These are phyloP conservation scores for Fusarium dlaminii DNA, from an alignment of 2,329 filamentous ascomycete species.

Conservation along the genomic window DNA sequence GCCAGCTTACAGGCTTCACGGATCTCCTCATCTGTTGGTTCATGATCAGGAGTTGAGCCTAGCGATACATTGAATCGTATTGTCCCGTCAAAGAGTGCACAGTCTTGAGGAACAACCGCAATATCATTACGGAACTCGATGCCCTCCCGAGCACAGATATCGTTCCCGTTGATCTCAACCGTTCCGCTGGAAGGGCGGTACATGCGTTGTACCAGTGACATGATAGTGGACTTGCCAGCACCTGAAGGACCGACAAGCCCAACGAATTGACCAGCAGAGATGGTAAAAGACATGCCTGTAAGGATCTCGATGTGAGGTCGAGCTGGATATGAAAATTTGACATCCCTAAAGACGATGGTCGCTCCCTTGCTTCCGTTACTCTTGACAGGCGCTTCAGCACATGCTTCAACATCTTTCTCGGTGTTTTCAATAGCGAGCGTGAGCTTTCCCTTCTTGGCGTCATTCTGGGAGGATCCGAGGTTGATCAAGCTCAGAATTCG, in stretches of 20 bases:
- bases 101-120: slow-evolving; percentile 67
- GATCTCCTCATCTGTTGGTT: slow-evolving; percentile 68
- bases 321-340: slow-evolving; percentile 73
- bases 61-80: slow-evolving; percentile 66
- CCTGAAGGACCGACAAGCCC: slow-evolving; percentile 73
- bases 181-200: slow-evolving; percentile 55
- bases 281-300: slow-evolving; percentile 62
- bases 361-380: slow-evolving; percentile 48
- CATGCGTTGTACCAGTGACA: slow-evolving; percentile 63
- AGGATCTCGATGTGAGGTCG: slow-evolving; percentile 68
- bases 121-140: slow-evolving; percentile 61
- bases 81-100: slow-evolving; percentile 66
- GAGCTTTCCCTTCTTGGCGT: slow-evolving; percentile 25
- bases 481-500: slow-evolving; percentile 64
- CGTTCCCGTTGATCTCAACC: slow-evolving; percentile 56
- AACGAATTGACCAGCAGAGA: slow-evolving; percentile 68
- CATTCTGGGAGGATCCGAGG: slow-evolving; percentile 49
- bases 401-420: slow-evolving; percentile 53
- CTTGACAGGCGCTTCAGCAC: slow-evolving; percentile 42
- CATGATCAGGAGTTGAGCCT: slow-evolving; percentile 62
- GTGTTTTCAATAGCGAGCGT: slow-evolving; percentile 3
- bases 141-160: slow-evolving; percentile 55
- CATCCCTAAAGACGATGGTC: slow-evolving; percentile 64
- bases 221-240: slow-evolving; percentile 73
- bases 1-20: slow-evolving; percentile 73